A percentile compares a stretch with the other conserved stretches of the same genome.
phyloP scores from a whole-genome alignment of 805 yeast genomes.

The Torulaspora microellipsoides region DNA sequence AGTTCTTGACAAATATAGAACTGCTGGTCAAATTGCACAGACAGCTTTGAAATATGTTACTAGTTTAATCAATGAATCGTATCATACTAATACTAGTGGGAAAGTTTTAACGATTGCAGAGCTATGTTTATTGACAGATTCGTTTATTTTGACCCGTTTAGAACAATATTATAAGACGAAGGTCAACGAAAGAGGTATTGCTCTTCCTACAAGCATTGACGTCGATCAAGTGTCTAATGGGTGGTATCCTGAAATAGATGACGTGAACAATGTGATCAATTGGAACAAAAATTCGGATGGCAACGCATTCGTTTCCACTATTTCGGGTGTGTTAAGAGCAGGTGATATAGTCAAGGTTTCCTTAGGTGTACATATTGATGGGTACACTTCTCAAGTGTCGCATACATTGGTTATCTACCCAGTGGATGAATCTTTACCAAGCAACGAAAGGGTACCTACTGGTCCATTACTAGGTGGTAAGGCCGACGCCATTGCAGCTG shows the following conservation, averaged over 20 bases:
- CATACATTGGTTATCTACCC: constrained; percentile 87
- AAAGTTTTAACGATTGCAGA: constrained; percentile 54
- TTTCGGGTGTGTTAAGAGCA: constrained; percentile 37
- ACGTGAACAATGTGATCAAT: constrained; percentile 37
- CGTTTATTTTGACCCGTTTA: constrained; percentile 59
- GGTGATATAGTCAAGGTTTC: constrained; percentile 87
- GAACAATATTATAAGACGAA: constrained; percentile 54
- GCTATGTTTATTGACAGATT: constrained; percentile 78
- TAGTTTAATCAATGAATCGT: constrained; percentile 64
- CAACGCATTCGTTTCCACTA: constrained; percentile 21
- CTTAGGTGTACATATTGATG: constrained; percentile 91
- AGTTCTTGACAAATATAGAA: constrained; percentile 75
- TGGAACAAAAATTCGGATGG: constrained; percentile 25
- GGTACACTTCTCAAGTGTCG: constrained; percentile 81
- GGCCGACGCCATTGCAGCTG: constrained; percentile 88
- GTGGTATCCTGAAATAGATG: constrained; percentile 82
- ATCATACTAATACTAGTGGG: constrained; percentile 46
- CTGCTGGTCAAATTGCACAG: constrained; percentile 86
- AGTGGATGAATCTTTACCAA: constrained; percentile 43
- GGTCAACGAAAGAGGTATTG: constrained; percentile 84
- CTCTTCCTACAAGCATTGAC: constrained; percentile 86
- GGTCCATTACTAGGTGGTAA: constrained; percentile 80
- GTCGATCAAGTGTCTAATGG: constrained; percentile 74
- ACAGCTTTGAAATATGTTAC: constrained; percentile 67
- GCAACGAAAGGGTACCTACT: constrained; percentile 44